Evolutionary conservation across 331 rosid species (phyloP).

Genomic region (Spiraea crenata): DNA sequence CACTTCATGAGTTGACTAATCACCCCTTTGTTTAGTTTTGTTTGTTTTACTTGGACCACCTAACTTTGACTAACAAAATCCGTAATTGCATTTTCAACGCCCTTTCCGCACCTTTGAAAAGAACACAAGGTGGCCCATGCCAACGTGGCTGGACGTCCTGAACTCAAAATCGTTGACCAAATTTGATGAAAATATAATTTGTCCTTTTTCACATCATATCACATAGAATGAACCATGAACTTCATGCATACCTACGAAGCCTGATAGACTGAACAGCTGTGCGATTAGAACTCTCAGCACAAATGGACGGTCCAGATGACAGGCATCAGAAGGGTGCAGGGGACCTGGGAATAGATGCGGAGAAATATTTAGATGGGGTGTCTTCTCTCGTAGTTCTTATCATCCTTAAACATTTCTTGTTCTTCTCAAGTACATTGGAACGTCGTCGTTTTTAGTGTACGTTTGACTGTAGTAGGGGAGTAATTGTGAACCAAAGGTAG

Average conservation of each 20-base stretch:
- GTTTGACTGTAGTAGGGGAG: background rate
- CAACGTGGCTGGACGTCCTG: background rate
- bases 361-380: conserved; percentile 7
- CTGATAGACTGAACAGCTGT: background rate
- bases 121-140: background rate
- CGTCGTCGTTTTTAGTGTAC: background rate
- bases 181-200: background rate
- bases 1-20: conserved; percentile 41
- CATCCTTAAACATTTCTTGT: background rate
- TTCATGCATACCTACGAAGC: conserved; percentile 3
- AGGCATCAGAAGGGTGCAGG: background rate
- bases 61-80: conserved; percentile 41
- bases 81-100: background rate
- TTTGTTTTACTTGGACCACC: conserved; percentile 22
- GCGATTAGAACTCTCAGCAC: background rate
- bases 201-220: background rate
- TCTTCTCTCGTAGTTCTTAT: background rate
- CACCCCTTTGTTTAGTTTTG: background rate
- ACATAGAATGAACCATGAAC: background rate
- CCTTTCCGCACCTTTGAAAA: conserved; percentile 5
- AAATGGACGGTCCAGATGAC: conserved; percentile 22
- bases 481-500: background rate
- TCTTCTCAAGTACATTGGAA: background rate
- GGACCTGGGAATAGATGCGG: conserved; percentile 1
- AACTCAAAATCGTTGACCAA: background rate